Conservation (phyloP, 306 rosid genomes). For the Cicer pinnatifidum region DNA sequence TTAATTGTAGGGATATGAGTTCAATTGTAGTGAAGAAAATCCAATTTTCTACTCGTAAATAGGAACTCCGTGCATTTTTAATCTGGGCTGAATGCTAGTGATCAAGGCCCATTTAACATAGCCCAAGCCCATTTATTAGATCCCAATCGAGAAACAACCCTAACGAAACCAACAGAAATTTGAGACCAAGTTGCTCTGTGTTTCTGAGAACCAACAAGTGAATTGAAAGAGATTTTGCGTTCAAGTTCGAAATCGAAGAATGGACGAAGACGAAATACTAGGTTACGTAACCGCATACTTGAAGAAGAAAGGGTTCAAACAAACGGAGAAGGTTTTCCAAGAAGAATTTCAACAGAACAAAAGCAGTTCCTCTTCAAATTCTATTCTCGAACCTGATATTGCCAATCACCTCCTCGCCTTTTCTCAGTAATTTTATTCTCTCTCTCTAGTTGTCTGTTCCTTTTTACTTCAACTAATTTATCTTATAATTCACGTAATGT, state of each 20-base stretch:
- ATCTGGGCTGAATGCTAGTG: too few relatives aligned
- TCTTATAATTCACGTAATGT: neutral
- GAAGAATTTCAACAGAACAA: conserved; percentile 64
- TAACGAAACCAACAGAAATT: neutral
- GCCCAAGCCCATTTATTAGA: too few relatives aligned
- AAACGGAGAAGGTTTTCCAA: conserved; percentile 71
- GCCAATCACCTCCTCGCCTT: conserved; percentile 65
- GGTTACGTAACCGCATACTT: conserved; percentile 61
- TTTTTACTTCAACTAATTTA: neutral
- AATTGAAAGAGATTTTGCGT: neutral
- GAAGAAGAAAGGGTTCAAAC: conserved; percentile 79
- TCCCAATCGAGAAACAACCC: conserved; percentile 16
- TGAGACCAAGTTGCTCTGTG: neutral
- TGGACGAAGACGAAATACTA: conserved; percentile 74
- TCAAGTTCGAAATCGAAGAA: neutral
- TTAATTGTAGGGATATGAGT: too few relatives aligned
- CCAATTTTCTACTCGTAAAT: too few relatives aligned
- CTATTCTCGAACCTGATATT: conserved; percentile 63
- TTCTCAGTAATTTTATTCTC: conserved; percentile 53
- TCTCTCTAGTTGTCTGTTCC: neutral
- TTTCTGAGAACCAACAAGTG: neutral
- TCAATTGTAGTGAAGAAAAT: too few relatives aligned
- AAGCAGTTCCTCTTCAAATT: conserved; percentile 46
- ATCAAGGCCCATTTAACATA: too few relatives aligned
- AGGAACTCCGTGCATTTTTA: too few relatives aligned